These are phyloP conservation scores for Physocladia obscura DNA, from an alignment of 192 early-diverging fungal genomes.

Conservation along the genomic window DNA sequence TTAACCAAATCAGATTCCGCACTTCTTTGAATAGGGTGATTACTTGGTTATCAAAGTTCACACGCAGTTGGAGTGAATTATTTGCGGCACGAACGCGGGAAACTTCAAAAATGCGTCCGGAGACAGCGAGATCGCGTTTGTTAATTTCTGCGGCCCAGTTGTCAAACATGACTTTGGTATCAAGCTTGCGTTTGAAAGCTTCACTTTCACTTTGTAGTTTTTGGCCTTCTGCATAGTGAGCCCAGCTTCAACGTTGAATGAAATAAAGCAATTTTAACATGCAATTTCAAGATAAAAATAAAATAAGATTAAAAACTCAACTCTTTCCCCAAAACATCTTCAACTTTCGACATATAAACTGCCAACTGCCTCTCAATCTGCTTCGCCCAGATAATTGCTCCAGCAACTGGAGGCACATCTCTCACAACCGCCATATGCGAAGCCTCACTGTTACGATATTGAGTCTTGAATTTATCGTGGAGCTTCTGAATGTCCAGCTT, in stretches of 20 bases:
- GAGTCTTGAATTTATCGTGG: conserved; percentile 93
- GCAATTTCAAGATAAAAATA: not conserved
- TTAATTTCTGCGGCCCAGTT: conserved; percentile 85
- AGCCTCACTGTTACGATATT: conserved; percentile 87
- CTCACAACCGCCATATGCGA: conserved; percentile 86
- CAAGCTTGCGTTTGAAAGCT: conserved; percentile 91
- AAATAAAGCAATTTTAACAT: not conserved
- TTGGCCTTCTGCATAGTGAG: conserved; percentile 94
- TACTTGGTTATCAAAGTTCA: conserved; percentile 93
- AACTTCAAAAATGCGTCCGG: conserved; percentile 89
- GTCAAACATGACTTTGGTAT: conserved; percentile 88
- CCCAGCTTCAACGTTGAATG: conserved; percentile 69
- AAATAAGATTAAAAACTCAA: conserved; percentile 2
- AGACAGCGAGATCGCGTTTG: conserved; percentile 76
- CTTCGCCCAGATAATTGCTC: conserved; percentile 93
- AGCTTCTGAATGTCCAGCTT: conserved; percentile 96
- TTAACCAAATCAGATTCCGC: conserved; percentile 91
- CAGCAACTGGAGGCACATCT: conserved; percentile 89
- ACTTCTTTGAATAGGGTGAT: conserved; percentile 99
- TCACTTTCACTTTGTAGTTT: conserved; percentile 83
- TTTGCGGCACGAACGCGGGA: conserved; percentile 67
- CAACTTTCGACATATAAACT: conserved; percentile 94
- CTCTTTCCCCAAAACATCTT: conserved; percentile 91
- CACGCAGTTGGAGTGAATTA: conserved; percentile 65
- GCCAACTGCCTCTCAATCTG: conserved; percentile 97